A percentile compares a stretch with the other conserved stretches of the same genome.
Evolutionary conservation across 495 filamentous ascomycete species (phyloP).

Genomic region (Penicillium angulare): DNA sequence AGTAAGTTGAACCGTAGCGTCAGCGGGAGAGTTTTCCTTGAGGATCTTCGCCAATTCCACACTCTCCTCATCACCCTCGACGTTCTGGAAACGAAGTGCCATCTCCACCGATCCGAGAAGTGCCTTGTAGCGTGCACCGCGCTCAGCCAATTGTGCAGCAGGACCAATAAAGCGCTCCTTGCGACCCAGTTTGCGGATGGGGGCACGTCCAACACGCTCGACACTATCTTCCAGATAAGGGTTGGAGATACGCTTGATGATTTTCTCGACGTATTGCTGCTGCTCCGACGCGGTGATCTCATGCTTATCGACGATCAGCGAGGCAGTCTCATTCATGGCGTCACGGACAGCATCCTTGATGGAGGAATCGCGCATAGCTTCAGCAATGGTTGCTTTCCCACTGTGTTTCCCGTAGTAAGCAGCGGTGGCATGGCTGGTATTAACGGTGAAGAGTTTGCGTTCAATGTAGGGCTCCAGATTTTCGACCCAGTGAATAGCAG

Average conservation of each 20-base stretch:
- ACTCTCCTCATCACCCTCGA: conserved; percentile 85
- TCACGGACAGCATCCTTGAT: conserved; percentile 74
- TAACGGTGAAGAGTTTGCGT: conserved; percentile 98
- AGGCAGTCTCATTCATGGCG: conserved; percentile 76
- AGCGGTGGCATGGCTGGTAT: conserved; percentile 95
- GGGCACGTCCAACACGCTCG: conserved; percentile 93
- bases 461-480: conserved; percentile 94
- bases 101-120: conserved; percentile 77
- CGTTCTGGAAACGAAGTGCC: conserved; percentile 90
- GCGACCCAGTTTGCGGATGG: conserved; percentile 84
- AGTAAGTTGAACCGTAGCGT: conserved; percentile 72
- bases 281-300: conserved; percentile 75
- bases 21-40: conserved; percentile 59
- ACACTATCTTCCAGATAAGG: conserved; percentile 91
- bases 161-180: conserved; percentile 96
- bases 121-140: conserved; percentile 63
- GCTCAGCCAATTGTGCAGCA: conserved; percentile 78
- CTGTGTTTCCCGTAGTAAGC: conserved; percentile 90
- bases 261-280: conserved; percentile 85
- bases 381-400: conserved; percentile 81
- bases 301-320: conserved; percentile 84
- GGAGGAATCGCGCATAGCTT: conserved; percentile 65
- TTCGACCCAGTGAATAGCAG: conserved; percentile 89
- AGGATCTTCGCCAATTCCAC: conserved; percentile 78
- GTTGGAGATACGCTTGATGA: conserved; percentile 89